Evolutionary conservation across 306 rosid genomes (phyloP).

Genomic region (Dryas alaskensis): DNA sequence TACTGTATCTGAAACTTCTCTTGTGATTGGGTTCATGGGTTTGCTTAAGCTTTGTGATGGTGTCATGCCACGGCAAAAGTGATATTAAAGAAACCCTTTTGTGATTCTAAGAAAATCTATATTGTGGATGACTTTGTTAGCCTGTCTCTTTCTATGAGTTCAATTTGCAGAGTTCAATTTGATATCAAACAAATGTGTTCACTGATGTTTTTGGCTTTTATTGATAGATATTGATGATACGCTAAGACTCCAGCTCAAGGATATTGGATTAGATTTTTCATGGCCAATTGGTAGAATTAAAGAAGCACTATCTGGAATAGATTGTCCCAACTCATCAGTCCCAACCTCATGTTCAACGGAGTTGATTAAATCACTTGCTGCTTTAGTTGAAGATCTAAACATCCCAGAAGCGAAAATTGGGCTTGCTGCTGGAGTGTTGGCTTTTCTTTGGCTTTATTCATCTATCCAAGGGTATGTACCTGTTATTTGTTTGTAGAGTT

Average conservation of each 20-base stretch:
- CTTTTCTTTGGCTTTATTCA: constrained; percentile 84
- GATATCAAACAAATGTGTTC: background rate
- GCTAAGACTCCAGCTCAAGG: constrained; percentile 67
- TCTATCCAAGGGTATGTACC: constrained; percentile 67
- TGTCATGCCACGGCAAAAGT: background rate
- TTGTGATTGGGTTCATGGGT: background rate
- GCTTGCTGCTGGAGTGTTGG: constrained; percentile 73
- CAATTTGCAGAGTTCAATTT: background rate
- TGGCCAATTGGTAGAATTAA: constrained; percentile 67
- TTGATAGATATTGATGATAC: constrained; percentile 51
- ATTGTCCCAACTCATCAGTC: constrained; percentile 30
- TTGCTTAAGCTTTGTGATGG: background rate
- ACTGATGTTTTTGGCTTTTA: constrained; percentile 12
- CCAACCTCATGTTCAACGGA: constrained; percentile 69
- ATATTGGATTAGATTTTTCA: constrained; percentile 63
- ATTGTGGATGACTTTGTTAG: background rate
- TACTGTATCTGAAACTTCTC: background rate
- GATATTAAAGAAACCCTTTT: background rate
- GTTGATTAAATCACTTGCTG: constrained; percentile 48
- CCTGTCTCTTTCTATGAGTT: background rate
- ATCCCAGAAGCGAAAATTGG: constrained; percentile 66
- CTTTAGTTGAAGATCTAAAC: constrained; percentile 57
- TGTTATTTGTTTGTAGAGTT: background rate
- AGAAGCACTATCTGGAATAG: constrained; percentile 47
- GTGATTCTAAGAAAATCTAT: background rate